Conservation (phyloP, 2,329 filamentous ascomycete species). For the Curvularia sp. region DNA sequence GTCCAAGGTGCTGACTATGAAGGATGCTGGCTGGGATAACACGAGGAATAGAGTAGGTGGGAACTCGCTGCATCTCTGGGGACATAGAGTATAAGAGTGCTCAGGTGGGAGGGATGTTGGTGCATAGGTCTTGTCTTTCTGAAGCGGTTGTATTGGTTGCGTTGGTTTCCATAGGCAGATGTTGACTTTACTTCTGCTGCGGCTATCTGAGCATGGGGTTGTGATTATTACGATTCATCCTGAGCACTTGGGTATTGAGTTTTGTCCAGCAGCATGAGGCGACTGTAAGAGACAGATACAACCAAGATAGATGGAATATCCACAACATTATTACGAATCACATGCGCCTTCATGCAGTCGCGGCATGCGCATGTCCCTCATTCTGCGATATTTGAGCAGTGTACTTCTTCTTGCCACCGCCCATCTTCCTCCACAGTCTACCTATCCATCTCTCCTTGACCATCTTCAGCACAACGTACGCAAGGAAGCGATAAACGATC, state of each 20-base stretch:
- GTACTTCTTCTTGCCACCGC: conserved; percentile 25
- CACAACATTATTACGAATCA: background rate
- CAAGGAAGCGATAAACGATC: conserved; percentile 70
- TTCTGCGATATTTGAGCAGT: background rate
- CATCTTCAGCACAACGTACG: conserved; percentile 65
- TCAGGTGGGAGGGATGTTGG: background rate
- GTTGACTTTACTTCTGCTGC: background rate
- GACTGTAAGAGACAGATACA: background rate
- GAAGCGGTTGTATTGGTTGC: background rate
- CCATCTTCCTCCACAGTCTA: conserved; percentile 38
- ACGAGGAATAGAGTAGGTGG: conserved; percentile 40
- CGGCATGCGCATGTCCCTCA: background rate
- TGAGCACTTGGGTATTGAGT: background rate
- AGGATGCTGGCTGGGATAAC: conserved; percentile 44
- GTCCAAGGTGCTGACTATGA: conserved; percentile 41
- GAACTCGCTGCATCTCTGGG: conserved; percentile 41
- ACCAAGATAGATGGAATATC: background rate
- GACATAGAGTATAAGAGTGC: conserved; percentile 32
- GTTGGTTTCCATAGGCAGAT: background rate
- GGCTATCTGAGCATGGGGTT: background rate
- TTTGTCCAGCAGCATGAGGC: background rate
- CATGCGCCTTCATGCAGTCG: background rate
- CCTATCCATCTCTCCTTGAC: conserved; percentile 62
- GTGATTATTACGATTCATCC: background rate
- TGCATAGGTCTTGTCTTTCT: background rate